Evolutionary conservation across 768 basidiomycete genomes (phyloP).

Genomic region (Clavulina sp.): DNA sequence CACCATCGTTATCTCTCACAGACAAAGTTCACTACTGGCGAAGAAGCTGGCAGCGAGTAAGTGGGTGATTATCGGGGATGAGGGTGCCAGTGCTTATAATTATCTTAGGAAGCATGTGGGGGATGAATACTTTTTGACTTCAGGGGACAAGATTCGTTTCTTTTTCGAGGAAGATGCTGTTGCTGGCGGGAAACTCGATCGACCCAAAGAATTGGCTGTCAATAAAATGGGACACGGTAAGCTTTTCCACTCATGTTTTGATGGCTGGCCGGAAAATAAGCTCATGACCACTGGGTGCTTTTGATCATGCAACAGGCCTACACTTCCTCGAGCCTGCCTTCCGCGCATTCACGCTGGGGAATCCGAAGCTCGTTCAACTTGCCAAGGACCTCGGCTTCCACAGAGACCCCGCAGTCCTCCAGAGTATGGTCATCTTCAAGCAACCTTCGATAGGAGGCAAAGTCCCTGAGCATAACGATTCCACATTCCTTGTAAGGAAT

Average conservation of each 20-base stretch:
- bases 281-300: neutral
- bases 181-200: conserved; percentile 47
- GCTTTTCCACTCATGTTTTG: conserved; percentile 4
- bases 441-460: conserved; percentile 84
- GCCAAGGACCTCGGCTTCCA: conserved; percentile 72
- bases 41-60: conserved; percentile 25
- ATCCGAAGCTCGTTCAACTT: conserved; percentile 46
- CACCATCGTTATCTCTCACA: conserved; percentile 15
- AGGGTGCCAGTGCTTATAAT: neutral
- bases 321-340: conserved; percentile 78
- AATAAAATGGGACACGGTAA: conserved; percentile 92
- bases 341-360: conserved; percentile 61
- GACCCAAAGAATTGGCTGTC: conserved; percentile 44
- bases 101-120: conserved; percentile 43
- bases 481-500: conserved; percentile 42
- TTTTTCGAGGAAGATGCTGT: conserved; percentile 88
- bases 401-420: conserved; percentile 69
- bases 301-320: conserved; percentile 31
- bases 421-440: conserved; percentile 93
- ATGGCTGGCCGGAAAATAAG: neutral
- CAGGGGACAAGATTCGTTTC: conserved; percentile 87
- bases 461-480: conserved; percentile 84
- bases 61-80: neutral
- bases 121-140: conserved; percentile 82
- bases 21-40: conserved; percentile 79